Conservation (phyloP, 2,329 filamentous ascomycete species). For the Beauveria asiatica region DNA sequence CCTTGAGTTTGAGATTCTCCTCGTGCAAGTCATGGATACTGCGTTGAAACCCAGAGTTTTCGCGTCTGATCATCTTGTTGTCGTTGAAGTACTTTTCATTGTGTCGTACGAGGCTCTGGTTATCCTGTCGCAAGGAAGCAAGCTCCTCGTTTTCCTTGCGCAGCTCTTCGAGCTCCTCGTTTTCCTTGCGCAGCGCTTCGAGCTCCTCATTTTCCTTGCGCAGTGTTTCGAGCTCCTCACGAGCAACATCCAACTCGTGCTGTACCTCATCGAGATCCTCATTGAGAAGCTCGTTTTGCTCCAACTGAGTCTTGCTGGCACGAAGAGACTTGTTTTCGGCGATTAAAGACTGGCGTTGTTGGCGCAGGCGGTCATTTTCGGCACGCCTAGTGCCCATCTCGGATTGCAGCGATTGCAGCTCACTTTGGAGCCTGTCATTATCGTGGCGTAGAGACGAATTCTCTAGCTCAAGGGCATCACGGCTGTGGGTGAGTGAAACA, state of each 20-base stretch:
- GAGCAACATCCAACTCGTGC: conserved; percentile 32
- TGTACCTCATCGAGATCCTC: conserved; percentile 31
- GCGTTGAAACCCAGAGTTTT: conserved; percentile 41
- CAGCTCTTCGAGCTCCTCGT: neutral
- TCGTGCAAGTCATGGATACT: conserved; percentile 37
- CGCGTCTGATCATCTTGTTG: conserved; percentile 39
- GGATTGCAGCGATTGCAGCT: conserved; percentile 27
- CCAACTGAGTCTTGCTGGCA: conserved; percentile 30
- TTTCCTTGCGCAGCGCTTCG: no score
- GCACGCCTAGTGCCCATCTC: conserved; percentile 34
- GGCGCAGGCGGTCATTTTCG: conserved; percentile 32
- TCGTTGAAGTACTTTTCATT: conserved; percentile 48
- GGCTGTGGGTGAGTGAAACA: conserved; percentile 29
- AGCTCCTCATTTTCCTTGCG: no score
- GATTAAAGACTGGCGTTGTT: conserved; percentile 34
- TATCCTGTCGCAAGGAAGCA: conserved; percentile 32
- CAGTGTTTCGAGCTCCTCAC: conserved; percentile 7
- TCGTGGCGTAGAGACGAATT: conserved; percentile 32
- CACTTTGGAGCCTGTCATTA: conserved; percentile 30
- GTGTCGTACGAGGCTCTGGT: conserved; percentile 43
- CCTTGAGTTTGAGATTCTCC: conserved; percentile 38
- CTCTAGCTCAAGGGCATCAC: conserved; percentile 30
- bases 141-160: conserved; percentile 6
- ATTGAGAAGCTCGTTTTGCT: conserved; percentile 24
- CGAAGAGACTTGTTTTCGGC: conserved; percentile 38